These are phyloP conservation scores for Aspergillus sp. DNA, from an alignment of 2,329 filamentous ascomycete species.

Conservation along the genomic window DNA sequence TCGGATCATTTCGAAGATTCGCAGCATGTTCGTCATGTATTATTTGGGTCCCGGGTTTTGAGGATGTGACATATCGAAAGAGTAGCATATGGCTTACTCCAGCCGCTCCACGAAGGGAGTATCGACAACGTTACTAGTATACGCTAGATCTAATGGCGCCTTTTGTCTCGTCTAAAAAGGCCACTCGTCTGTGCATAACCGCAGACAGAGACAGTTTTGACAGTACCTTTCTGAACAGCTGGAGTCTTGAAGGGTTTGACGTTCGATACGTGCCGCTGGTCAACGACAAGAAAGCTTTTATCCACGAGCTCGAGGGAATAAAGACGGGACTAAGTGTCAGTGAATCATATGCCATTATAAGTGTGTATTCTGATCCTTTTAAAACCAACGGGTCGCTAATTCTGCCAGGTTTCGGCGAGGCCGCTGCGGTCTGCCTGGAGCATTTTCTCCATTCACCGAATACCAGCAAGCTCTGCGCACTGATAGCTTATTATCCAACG, in stretches of 20 bases:
- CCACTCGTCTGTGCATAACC: neutral
- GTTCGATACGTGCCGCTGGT: neutral
- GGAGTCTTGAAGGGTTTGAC: neutral
- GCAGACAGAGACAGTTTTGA: neutral
- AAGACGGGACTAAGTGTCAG: neutral
- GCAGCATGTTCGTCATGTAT: neutral
- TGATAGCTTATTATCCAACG: constrained; percentile 9
- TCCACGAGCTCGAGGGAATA: neutral
- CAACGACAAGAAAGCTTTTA: neutral
- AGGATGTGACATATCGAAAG: neutral
- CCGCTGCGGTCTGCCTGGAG: constrained; percentile 29
- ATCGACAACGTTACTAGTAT: neutral
- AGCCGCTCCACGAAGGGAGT: too few species aligned
- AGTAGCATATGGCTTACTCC: neutral
- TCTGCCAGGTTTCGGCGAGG: constrained; percentile 30
- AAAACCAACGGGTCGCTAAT: neutral
- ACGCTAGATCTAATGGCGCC: neutral
- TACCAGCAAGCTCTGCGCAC: constrained; percentile 4
- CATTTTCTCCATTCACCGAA: constrained; percentile 5
- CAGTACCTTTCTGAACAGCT: neutral
- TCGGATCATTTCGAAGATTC: neutral
- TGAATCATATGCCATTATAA: constrained; percentile 2
- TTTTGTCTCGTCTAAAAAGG: neutral
- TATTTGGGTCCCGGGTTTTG: too few species aligned
- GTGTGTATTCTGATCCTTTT: neutral